Percentiles rank a stretch among this genome's conserved stretches.
Evolutionary conservation across 1,284 basidiomycete genomes (phyloP).

Genomic region (Cutaneotrichosporon sp.): DNA sequence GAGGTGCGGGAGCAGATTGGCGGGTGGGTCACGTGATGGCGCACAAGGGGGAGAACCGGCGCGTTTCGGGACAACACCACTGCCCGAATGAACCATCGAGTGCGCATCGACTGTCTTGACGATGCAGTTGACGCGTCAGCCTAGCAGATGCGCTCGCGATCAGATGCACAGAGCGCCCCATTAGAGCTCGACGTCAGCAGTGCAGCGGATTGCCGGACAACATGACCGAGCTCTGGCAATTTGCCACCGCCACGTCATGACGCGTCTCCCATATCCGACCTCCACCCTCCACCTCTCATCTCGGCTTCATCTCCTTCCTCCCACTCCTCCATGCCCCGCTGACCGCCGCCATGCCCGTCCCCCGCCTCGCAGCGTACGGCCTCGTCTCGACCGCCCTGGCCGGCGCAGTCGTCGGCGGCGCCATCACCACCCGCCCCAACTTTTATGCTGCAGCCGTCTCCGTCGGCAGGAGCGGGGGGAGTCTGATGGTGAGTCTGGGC

Average conservation of each 20-base stretch:
- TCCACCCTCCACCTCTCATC: background rate
- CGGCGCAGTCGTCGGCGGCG: conserved; percentile 70
- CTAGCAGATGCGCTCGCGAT: no score
- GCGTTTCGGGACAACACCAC: no score
- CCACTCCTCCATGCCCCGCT: background rate
- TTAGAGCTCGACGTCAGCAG: no score
- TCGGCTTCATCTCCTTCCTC: background rate
- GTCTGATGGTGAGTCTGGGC: conserved; percentile 68
- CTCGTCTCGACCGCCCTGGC: conserved; percentile 70
- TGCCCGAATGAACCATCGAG: no score
- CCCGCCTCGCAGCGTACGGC: conserved; percentile 65
- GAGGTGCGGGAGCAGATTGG: conserved; percentile 9
- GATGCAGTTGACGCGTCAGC: no score
- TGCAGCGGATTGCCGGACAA: no score
- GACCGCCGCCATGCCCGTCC: conserved; percentile 12
- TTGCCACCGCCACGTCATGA: conserved; percentile 7
- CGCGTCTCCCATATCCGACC: background rate
- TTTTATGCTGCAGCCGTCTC: conserved; percentile 93
- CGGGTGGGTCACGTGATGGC: background rate
- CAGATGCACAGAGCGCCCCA: no score
- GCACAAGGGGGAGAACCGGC: background rate
- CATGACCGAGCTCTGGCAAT: no score
- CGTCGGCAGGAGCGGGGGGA: conserved; percentile 87
- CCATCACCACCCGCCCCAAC: conserved; percentile 80
- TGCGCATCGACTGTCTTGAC: no score